A percentile compares a stretch with the other conserved stretches of the same genome.
Conservation (phyloP, 495 filamentous ascomycete genomes). For the Talaromyces liani region DNA sequence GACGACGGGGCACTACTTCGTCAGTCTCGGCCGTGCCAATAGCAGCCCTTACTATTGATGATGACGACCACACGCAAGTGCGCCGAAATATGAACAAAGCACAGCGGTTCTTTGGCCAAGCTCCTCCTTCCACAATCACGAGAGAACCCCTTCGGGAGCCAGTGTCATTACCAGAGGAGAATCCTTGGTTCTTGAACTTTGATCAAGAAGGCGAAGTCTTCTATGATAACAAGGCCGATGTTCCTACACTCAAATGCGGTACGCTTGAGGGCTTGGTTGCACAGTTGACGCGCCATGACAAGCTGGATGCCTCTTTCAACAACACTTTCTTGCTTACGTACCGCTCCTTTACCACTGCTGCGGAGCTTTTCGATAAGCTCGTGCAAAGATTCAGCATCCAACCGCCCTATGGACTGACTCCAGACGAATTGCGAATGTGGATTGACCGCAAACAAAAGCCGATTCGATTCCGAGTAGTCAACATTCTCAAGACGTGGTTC, state of each 20-base stretch:
- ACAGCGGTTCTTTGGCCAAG: slow-evolving; percentile 82
- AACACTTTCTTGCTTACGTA: slow-evolving; percentile 97
- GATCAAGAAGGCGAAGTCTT: slow-evolving; percentile 87
- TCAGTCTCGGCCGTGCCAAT: slow-evolving; percentile 60
- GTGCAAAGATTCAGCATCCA: slow-evolving; percentile 88
- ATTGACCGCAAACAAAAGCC: slow-evolving; percentile 89
- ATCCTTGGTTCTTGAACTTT: slow-evolving; percentile 74
- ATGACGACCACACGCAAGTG: slow-evolving; percentile 46
- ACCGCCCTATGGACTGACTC: slow-evolving; percentile 74
- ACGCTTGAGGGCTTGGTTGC: slow-evolving; percentile 88
- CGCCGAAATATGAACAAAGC: slow-evolving; percentile 75
- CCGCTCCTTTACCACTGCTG: slow-evolving; percentile 83
- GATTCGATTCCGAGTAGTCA: slow-evolving; percentile 91
- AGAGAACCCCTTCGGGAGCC: slow-evolving; percentile 39
- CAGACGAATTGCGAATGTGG: slow-evolving; percentile 78
- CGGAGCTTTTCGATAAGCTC: slow-evolving; percentile 87
- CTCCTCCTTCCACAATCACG: slow-evolving; percentile 48
- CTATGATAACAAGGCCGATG: slow-evolving; percentile 71
- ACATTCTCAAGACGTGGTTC: slow-evolving; percentile 97
- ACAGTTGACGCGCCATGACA: slow-evolving; percentile 91
- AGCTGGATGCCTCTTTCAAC: slow-evolving; percentile 91
- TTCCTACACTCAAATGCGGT: slow-evolving; percentile 75
- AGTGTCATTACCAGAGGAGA: slow-evolving; percentile 56
- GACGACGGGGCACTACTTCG: slow-evolving; percentile 24
- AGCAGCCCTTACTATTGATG: slow-evolving; percentile 55